Evolutionary conservation across 2,329 filamentous ascomycete species (phyloP), one percentile per base, ranked within the genome.

Genomic region (Westerdykella sp.): DNA sequence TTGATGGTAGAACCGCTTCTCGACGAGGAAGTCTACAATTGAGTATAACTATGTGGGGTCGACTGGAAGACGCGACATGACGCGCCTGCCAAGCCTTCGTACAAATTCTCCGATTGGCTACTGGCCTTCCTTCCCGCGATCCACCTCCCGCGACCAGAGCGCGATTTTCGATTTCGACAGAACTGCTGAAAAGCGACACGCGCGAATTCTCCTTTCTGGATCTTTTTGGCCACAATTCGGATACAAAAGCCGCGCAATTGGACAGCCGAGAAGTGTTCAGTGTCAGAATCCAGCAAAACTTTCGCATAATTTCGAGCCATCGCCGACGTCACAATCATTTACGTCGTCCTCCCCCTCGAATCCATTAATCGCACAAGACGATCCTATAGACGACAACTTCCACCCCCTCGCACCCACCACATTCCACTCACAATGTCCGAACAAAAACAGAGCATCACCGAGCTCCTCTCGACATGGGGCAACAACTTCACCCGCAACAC

Each of bases 401-500:
- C 16, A 3, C 7, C 32, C 6, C 32, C n/a, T 14, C 32, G 3
- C 32, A 35, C 9, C n/a, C 32, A 35, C 13, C 12, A 37, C 31
- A 32, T 21, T 4, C 34, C 9, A 13, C 15, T 16, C 34, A 21
- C 37, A 9, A 39, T 44, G 42, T 21, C 36, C 21, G 23, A 39
- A 23, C 39, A 36, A 53, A 31, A 34, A 11, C 39, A 18, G 41
- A 38, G 16, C 40, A 44, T 52, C 28, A 39, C 47, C 40, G 40
- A 49, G 4, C 41, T 50, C 39, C 53, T 68, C 41, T 47, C 52
- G 41, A 59, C 57, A 37, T 68, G 63, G 59, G 56, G 54, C 40
- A 48, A 59, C 45, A 67, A 68, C 49, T 59, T 69, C 46, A 48
- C 57, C 46, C 60, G 56, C 51, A 75, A 75, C 56, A 53, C 69